A percentile compares a stretch with the other conserved stretches of the same genome.
Evolutionary conservation across 2,329 filamentous ascomycete species (phyloP).

Genomic region (Colletotrichum plurivorum): DNA sequence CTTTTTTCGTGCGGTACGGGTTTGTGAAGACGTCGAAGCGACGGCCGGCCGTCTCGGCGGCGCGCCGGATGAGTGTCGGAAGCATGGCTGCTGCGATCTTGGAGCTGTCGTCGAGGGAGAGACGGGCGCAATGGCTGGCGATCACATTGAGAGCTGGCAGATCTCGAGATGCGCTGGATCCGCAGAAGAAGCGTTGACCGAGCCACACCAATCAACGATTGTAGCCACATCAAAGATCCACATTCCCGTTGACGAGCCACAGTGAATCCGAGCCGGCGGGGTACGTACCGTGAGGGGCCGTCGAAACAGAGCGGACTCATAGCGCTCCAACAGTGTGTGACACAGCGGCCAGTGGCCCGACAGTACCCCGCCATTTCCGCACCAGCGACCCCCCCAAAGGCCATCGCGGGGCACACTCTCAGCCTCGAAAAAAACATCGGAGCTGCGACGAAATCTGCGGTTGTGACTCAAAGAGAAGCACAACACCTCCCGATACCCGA

Average conservation of each 20-base stretch:
- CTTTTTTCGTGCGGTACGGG: conserved; percentile 76
- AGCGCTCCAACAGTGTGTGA: conserved; percentile 22
- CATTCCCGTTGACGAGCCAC: not conserved
- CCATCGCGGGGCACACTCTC: conserved; percentile 42
- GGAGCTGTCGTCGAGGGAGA: not conserved
- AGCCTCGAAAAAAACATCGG: conserved; percentile 41
- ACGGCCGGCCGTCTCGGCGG: conserved; percentile 30
- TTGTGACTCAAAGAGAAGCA: conserved; percentile 38
- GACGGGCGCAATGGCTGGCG: conserved; percentile 5
- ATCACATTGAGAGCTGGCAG: too few species aligned
- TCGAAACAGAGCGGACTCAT: not conserved
- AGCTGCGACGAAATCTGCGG: conserved; percentile 38
- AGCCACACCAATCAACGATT: conserved; percentile 1
- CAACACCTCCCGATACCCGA: conserved; percentile 22
- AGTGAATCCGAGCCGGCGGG: not conserved
- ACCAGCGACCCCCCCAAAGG: conserved; percentile 20
- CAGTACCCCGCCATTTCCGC: conserved; percentile 40
- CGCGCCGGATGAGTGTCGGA: conserved; percentile 50
- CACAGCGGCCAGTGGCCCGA: conserved; percentile 30
- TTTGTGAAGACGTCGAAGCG: conserved; percentile 62
- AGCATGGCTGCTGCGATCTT: conserved; percentile 48
- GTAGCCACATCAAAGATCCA: not conserved
- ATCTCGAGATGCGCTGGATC: not conserved
- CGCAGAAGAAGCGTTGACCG: not conserved
- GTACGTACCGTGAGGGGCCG: conserved; percentile 22